These are phyloP conservation scores for Zasmidium citrigriseum DNA, from an alignment of 2,329 filamentous ascomycete species.

Conservation along the genomic window DNA sequence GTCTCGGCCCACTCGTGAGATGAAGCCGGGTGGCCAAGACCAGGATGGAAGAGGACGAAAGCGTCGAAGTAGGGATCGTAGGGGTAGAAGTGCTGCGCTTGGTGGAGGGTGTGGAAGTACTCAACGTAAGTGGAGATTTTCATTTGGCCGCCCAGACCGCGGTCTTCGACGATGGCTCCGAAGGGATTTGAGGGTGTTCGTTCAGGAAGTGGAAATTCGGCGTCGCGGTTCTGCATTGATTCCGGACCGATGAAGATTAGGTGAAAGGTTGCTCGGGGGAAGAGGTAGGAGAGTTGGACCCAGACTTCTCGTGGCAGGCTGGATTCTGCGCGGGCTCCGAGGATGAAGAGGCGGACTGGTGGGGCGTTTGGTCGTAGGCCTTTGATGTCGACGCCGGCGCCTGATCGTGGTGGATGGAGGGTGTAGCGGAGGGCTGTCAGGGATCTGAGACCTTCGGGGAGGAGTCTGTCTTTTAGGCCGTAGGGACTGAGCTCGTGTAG, in stretches of 20 bases:
- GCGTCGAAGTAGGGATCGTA: conserved; percentile 99
- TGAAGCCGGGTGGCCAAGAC: conserved; percentile 88
- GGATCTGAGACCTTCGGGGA: conserved; percentile 87
- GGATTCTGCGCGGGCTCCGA: conserved; percentile 95
- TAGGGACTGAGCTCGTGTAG: conserved; percentile 95
- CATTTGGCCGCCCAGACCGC: conserved; percentile 75
- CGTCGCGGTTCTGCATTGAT: conserved; percentile 90
- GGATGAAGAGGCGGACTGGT: conserved; percentile 85
- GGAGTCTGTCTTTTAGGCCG: conserved; percentile 76
- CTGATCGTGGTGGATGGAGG: conserved; percentile 80
- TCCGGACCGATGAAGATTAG: conserved; percentile 94
- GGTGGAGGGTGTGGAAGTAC: conserved; percentile 95
- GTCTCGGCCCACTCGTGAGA: conserved; percentile 94
- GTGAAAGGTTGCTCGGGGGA: conserved; percentile 88
- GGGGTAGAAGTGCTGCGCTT: conserved; percentile 85
- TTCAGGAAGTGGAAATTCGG: conserved; percentile 86
- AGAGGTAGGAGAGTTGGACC: conserved; percentile 91
- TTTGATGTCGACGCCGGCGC: conserved; percentile 72
- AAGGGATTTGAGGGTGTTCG: conserved; percentile 86
- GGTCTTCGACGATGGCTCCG: conserved; percentile 89
- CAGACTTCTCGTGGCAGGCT: conserved; percentile 91
- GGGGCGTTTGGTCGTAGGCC: conserved; percentile 82
- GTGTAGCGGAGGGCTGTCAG: conserved; percentile 92
- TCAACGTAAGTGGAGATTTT: conserved; percentile 98
- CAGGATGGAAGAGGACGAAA: conserved; percentile 95